Evolutionary conservation across 352 stramenopile species (phyloP).

Genomic region (Pythium aristosporum): DNA sequence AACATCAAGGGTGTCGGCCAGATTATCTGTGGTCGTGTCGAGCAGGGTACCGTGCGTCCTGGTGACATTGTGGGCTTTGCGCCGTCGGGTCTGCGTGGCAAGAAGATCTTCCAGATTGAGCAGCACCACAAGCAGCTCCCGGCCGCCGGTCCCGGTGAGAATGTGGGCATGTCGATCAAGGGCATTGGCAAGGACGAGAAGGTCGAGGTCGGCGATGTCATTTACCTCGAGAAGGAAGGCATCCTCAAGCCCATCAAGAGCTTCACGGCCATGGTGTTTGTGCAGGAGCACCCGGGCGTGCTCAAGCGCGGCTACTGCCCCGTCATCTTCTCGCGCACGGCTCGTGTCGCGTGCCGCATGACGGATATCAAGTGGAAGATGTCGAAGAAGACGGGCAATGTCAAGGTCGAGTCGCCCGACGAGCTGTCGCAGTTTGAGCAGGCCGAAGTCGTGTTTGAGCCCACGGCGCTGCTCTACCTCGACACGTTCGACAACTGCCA

Average conservation of each 20-base stretch:
- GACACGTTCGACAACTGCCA: slow-evolving; percentile 77
- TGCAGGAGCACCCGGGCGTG: slow-evolving; percentile 76
- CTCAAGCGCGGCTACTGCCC: slow-evolving; percentile 75
- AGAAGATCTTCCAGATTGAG: slow-evolving; percentile 81
- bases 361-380: slow-evolving; percentile 82
- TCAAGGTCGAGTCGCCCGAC: slow-evolving; percentile 73
- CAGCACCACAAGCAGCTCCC: slow-evolving; percentile 77
- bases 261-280: slow-evolving; percentile 73
- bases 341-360: slow-evolving; percentile 84
- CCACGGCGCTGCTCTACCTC: slow-evolving; percentile 62
- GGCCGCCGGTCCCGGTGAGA: slow-evolving; percentile 63
- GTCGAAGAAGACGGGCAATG: slow-evolving; percentile 79
- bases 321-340: slow-evolving; percentile 79
- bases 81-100: slow-evolving; percentile 50
- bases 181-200: slow-evolving; percentile 76
- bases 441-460: slow-evolving; percentile 77
- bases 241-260: slow-evolving; percentile 53
- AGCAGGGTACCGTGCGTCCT: slow-evolving; percentile 64
- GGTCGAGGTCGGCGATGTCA: slow-evolving; percentile 52
- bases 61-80: slow-evolving; percentile 70
- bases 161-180: slow-evolving; percentile 82
- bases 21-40: slow-evolving; percentile 71
- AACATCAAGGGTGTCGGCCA: slow-evolving; percentile 84
- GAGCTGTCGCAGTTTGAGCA: slow-evolving; percentile 76
- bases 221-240: slow-evolving; percentile 40